These are phyloP conservation scores for Coniella vitis DNA, from an alignment of 2,329 filamentous ascomycete species.

Conservation along the genomic window DNA sequence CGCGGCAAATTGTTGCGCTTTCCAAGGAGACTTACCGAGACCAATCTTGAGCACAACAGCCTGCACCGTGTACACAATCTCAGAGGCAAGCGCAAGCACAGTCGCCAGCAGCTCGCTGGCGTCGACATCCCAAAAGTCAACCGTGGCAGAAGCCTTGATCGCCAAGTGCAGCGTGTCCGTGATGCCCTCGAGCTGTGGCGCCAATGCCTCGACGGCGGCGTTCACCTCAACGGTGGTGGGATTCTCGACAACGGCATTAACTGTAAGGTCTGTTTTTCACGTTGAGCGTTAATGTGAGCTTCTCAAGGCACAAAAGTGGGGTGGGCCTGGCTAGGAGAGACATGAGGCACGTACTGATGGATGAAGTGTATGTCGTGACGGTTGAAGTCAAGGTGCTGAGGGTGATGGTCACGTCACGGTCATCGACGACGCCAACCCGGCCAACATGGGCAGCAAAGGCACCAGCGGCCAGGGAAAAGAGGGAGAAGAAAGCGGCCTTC, in stretches of 20 bases:
- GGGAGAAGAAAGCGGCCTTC: constrained; percentile 21
- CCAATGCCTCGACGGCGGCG: constrained; percentile 18
- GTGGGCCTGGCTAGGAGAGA: not conserved
- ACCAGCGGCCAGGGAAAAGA: constrained; percentile 20
- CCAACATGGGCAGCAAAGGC: constrained; percentile 18
- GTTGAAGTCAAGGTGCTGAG: constrained; percentile 19
- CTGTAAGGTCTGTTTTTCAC: constrained; percentile 19
- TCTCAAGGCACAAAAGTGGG: too few species aligned
- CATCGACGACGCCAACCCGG: constrained; percentile 15
- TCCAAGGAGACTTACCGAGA: constrained; percentile 23
- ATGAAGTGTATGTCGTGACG: constrained; percentile 21
- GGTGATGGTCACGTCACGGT: constrained; percentile 20
- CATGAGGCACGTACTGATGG: constrained; percentile 20
- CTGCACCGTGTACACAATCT: constrained; percentile 23
- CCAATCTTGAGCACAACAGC: constrained; percentile 23
- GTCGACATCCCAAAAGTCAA: constrained; percentile 11
- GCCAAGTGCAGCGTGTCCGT: constrained; percentile 19
- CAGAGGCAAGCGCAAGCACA: constrained; percentile 20
- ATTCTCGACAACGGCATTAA: constrained; percentile 17
- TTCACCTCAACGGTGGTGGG: constrained; percentile 18
- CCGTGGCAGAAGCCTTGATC: constrained; percentile 20
- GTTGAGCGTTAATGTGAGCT: too few species aligned
- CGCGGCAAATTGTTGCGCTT: too few species aligned
- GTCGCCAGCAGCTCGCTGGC: constrained; percentile 19
- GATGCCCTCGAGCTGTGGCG: constrained; percentile 22